Conservation (phyloP, 225 moss, liverwort and hornwort species). For the Pseudisothecium myosuroides region DNA sequence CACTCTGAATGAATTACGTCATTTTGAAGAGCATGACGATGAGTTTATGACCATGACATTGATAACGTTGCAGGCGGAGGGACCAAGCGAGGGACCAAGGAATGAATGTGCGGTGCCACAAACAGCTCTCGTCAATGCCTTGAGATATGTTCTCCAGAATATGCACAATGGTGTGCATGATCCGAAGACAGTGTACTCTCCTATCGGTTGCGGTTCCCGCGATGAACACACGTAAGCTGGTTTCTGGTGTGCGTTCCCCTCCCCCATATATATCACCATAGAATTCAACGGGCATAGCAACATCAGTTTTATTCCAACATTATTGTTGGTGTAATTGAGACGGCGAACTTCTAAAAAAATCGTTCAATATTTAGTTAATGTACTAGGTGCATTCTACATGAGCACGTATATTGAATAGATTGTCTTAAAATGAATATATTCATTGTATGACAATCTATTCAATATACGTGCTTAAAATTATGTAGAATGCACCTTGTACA, state of each 20-base stretch:
- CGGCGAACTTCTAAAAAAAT: neutral
- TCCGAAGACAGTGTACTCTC: neutral
- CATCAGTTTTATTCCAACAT: neutral
- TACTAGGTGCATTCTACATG: neutral
- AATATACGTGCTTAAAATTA: no score
- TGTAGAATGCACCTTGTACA: neutral
- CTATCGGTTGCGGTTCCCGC: neutral
- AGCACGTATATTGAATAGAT: neutral
- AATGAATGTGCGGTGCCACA: slow-evolving; percentile 23
- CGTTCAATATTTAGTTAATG: accelerated
- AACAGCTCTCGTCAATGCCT: neutral
- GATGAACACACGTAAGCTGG: slow-evolving; percentile 10
- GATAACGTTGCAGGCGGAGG: slow-evolving; percentile 8
- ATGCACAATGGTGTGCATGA: neutral
- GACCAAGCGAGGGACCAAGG: slow-evolving; percentile 4
- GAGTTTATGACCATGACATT: neutral
- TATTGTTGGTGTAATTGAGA: accelerated
- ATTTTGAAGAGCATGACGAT: neutral
- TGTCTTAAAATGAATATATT: neutral
- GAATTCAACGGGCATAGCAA: neutral
- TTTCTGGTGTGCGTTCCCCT: neutral
- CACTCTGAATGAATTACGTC: no score
- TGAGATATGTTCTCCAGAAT: neutral
- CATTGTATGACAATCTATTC: neutral
- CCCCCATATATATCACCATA: neutral